phyloP scores from a whole-genome alignment of 139 green algal genomes.

The Auxenochlorella protothecoides region DNA sequence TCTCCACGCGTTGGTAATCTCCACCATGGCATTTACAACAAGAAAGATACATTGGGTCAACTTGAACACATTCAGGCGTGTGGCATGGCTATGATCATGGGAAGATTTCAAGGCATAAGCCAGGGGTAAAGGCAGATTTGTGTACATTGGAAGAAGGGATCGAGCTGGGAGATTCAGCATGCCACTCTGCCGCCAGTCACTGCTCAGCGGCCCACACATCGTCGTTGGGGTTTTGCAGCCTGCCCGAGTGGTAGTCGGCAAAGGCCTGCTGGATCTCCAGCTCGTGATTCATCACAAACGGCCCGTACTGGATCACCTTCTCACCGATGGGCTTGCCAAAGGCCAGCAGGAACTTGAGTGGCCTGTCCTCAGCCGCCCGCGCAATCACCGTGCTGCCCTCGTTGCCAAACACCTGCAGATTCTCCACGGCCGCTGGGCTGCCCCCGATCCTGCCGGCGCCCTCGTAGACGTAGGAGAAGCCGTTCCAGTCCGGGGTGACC shows the following conservation, averaged over 20 bases:
- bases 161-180: too few species aligned
- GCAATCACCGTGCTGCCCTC: slow-evolving; percentile 19
- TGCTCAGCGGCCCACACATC: slow-evolving; percentile 50
- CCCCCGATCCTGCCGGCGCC: slow-evolving; percentile 51
- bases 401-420: slow-evolving; percentile 34
- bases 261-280: slow-evolving; percentile 69
- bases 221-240: slow-evolving; percentile 62
- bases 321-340: slow-evolving; percentile 74
- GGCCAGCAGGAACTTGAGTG: slow-evolving; percentile 70
- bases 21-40: too few species aligned
- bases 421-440: slow-evolving; percentile 30
- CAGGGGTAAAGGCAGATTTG: not conserved
- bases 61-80: too few species aligned
- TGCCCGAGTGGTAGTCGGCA: slow-evolving; percentile 48
- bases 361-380: slow-evolving; percentile 1
- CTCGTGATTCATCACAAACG: slow-evolving; percentile 80
- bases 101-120: too few species aligned
- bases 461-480: slow-evolving; percentile 71
- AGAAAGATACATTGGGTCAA: too few species aligned
- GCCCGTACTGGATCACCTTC: slow-evolving; percentile 68
- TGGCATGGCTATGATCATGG: too few species aligned
- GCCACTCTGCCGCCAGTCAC: not conserved
- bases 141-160: not conserved
- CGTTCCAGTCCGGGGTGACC: slow-evolving; percentile 42
- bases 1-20: too few species aligned